Percentiles rank a stretch among this genome's conserved stretches.
phyloP scores from a whole-genome alignment of 1,139 yeast species.

The Zygosaccharomyces sapae region DNA sequence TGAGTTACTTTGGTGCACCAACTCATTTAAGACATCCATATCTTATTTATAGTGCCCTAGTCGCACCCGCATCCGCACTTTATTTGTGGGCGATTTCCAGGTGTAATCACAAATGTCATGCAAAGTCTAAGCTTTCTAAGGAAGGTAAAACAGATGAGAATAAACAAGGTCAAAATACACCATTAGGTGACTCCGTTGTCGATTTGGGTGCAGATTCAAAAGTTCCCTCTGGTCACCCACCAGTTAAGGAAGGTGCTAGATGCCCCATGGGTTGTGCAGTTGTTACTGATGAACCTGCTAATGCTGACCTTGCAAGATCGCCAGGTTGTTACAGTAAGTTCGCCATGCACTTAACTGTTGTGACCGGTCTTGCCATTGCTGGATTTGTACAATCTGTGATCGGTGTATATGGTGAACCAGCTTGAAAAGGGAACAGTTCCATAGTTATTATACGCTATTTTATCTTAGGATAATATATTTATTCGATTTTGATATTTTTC shows the following conservation, averaged over 20 bases:
- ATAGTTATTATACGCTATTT: not conserved
- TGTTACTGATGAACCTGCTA: conserved; percentile 11
- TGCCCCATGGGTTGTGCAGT: conserved; percentile 19
- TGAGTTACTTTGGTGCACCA: conserved; percentile 36
- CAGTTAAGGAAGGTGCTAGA: conserved; percentile 12
- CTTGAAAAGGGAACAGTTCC: not conserved
- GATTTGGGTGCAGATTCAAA: conserved; percentile 24
- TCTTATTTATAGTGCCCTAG: conserved; percentile 34
- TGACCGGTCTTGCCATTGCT: conserved; percentile 20
- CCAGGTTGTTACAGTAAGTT: conserved; percentile 18
- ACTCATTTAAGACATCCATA: conserved; percentile 36
- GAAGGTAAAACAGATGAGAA: conserved; percentile 4
- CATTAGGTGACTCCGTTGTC: conserved; percentile 30
- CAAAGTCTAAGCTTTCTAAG: conserved; percentile 6
- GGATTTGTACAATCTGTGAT: conserved; percentile 32
- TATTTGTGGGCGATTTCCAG: conserved; percentile 23
- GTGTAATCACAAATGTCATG: conserved; percentile 15
- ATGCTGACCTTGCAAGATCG: conserved; percentile 13
- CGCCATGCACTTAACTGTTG: conserved; percentile 20
- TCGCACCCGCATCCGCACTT: conserved; percentile 31
- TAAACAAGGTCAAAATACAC: conserved; percentile 9
- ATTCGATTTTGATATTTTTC: not conserved
- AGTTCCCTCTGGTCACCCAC: conserved; percentile 16
- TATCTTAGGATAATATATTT: not conserved
- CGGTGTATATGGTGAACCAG: conserved; percentile 34